A percentile compares a stretch with the other conserved stretches of the same genome.
Evolutionary conservation across 257 asterid genomes (phyloP).

Genomic region (Jaltomata sinuosa): DNA sequence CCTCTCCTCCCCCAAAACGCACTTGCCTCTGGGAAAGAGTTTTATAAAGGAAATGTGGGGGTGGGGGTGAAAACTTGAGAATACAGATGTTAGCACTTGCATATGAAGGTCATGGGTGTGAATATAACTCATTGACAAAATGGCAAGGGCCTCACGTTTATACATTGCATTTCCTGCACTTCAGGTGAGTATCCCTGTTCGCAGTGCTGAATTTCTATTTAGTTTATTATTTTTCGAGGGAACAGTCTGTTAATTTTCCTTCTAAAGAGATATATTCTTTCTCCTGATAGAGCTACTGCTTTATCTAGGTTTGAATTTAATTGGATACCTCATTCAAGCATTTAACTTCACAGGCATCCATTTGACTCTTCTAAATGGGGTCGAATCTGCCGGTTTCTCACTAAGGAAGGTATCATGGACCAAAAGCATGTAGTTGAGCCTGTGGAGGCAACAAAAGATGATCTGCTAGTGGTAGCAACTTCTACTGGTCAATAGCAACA

Average conservation of each 20-base stretch:
- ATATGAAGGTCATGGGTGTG: neutral
- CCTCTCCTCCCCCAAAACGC: neutral
- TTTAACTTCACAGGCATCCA: slow-evolving; percentile 63
- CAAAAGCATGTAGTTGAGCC: slow-evolving; percentile 72
- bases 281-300: neutral
- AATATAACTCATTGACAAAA: neutral
- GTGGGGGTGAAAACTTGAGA: neutral
- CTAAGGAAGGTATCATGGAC: slow-evolving; percentile 48
- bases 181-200: neutral
- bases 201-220: neutral
- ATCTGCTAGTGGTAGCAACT: slow-evolving; percentile 75
- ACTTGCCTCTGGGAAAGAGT: neutral
- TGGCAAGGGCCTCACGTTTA: neutral
- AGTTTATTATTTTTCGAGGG: neutral
- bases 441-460: slow-evolving; percentile 72
- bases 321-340: neutral
- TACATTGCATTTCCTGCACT: neutral
- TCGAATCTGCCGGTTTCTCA: slow-evolving; percentile 72
- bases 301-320: neutral
- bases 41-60: neutral
- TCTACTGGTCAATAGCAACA: neutral
- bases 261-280: neutral
- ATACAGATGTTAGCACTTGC: neutral
- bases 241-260: neutral
- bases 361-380: slow-evolving; percentile 99